Percentiles rank a stretch among this genome's conserved stretches.
Evolutionary conservation across 768 basidiomycete species (phyloP).

Genomic region (Coprinopsis cinerea): DNA sequence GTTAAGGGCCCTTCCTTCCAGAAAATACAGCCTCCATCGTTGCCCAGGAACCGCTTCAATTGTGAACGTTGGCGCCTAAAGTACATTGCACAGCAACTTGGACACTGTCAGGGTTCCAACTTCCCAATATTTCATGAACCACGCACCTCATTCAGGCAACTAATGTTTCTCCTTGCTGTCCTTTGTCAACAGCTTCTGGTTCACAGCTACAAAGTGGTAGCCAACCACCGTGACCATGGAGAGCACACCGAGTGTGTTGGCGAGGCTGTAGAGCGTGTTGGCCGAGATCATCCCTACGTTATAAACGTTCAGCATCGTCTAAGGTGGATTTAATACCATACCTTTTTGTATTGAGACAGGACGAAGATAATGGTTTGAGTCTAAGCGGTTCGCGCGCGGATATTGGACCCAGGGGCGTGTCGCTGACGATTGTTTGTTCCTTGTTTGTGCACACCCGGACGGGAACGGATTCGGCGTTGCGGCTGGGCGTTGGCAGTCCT

Average conservation of each 20-base stretch:
- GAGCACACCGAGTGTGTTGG: constrained; percentile 75
- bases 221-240: constrained; percentile 86
- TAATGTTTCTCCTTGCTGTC: constrained; percentile 5
- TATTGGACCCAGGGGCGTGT: background rate
- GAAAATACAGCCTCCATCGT: no score
- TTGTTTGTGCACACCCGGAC: constrained; percentile 27
- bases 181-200: constrained; percentile 31
- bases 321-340: no score
- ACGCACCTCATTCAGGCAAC: background rate
- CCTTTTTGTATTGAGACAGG: background rate
- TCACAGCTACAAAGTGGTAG: constrained; percentile 89
- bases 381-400: background rate
- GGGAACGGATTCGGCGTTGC: constrained; percentile 25
- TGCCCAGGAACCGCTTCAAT: no score
- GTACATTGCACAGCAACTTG: no score
- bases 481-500: constrained; percentile 9
- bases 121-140: no score
- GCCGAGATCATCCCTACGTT: constrained; percentile 64
- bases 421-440: constrained; percentile 21
- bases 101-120: no score
- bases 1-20: no score
- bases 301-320: background rate
- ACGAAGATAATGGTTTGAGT: constrained; percentile 6
- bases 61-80: no score
- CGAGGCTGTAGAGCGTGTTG: constrained; percentile 72